Base-by-base conservation (phyloP, 352 stramenopile species). In the Phytophthora agathidicida region DNA sequence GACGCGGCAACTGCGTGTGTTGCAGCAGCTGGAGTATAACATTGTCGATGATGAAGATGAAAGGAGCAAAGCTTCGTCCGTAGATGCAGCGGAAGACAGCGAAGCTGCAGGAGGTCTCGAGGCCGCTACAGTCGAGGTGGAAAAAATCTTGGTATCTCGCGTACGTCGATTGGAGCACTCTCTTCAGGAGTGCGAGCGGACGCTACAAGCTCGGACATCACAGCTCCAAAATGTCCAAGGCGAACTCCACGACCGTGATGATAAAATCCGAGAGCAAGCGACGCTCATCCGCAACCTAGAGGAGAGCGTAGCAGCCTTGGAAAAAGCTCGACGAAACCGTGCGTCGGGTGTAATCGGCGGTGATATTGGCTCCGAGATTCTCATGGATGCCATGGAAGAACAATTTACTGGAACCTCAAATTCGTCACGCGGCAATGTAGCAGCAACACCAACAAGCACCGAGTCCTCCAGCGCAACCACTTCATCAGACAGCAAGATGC, bases 11-110 rank as follows among this genome's bases (percentile, higher is more conserved):
- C 58, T 98, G 6, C 83, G 81, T n/a, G 85, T 98, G 35, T 59
- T 98, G 31, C 94, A 98, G 66, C 85, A 96, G 39, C 69, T 98
- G 7, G 94, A 98, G 48, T 90, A 91, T 59, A 93, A 93, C 44
- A 83, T 91, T 49, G 71, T 93, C 10, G 81, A 89, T 32, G 80
- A 91, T 2, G 79, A 90, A 5, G 75, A 78, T 8, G 75, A 66
- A 24, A 60, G 58, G 16, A 68, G 65, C n/a, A 68, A 68, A n/a
- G 43, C 46, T 22, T 48, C 33, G 36, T 59, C 39, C 20, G 23
- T 30, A 22, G 48, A 57, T 31, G 31, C 33, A 36, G 44, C 20
- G 9, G 48, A 65, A 11, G 44, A 57, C 2, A 60, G n/a, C 7
- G 41, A 69, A 45, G 38, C 26, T 48, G 45, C 56, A 11, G 51